Base-by-base conservation (phyloP, 2,329 filamentous ascomycete species). In the Curvularia sp. region DNA sequence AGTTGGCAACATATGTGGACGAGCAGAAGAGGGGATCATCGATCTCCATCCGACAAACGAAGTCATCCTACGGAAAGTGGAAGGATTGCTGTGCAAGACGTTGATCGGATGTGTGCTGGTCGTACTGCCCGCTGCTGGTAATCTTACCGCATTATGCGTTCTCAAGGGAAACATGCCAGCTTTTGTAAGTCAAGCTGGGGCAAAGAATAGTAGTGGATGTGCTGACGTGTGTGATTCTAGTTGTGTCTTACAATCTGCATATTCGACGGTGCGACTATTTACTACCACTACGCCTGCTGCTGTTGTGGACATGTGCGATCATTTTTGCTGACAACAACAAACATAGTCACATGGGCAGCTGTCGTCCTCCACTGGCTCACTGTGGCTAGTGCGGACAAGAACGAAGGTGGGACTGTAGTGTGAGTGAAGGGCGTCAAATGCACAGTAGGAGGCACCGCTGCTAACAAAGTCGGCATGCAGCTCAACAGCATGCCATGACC, bases 201-300 rank as follows among this genome's bases (percentile, higher is more conserved):
- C 8, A 8, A 6, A 25, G 12, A 8, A 19, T n/a, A 34, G 19
- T 18, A 10, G 12, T 12, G 13, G 9, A 8, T 32, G 46, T 48
- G 30, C 46, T 36, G 30, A 48, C 19, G 15, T 13, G 3, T 32
- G 30, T 3, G 12, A 7, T 19, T n/a, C 6, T 36, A 60, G 57
- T 18, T 80, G 4, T 80, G 79, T 55, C 71, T 79, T 49, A 74
- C 70, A 0, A 63, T 77, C 1, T 81, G 79, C 63, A 76, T 71
- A 1, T 60, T 78, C 10, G 79, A 81, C 55, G 71, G 79, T 80
- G 66, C 38, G 73, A 61, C 21, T 41, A 9, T 15, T 45, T 8
- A 34, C 12, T 25, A 25, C 7, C 5, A 42, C 1, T 7, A 15
- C 21, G 2, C 1, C 5, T 41, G 18, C 27, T 34, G 7, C 13